A percentile compares a stretch with the other conserved stretches of the same genome.
These are phyloP conservation scores for Diaporthe sp. DNA, from an alignment of 2,329 filamentous ascomycete genomes.

Conservation along the genomic window DNA sequence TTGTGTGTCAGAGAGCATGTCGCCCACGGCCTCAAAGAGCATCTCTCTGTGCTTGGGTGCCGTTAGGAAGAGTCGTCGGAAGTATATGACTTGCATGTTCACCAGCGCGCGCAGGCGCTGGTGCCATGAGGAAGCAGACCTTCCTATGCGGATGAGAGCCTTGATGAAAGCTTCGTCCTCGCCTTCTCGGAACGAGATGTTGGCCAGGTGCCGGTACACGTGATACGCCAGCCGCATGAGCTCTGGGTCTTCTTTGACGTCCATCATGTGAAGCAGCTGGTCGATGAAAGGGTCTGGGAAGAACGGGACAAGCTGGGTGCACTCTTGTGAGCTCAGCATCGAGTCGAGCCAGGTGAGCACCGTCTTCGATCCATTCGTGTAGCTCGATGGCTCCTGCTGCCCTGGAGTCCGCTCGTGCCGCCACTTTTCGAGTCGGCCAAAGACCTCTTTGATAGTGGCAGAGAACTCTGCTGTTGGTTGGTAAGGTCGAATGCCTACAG, in stretches of 20 bases:
- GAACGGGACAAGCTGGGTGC: constrained; percentile 89
- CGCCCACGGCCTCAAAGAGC: constrained; percentile 92
- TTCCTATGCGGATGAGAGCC: constrained; percentile 88
- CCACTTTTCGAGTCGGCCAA: constrained; percentile 86
- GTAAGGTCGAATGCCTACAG: constrained; percentile 88
- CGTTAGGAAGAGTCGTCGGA: constrained; percentile 92
- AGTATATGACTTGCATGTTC: constrained; percentile 99
- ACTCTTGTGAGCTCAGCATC: constrained; percentile 91
- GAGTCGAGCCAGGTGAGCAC: constrained; percentile 95
- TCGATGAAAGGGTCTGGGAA: constrained; percentile 92
- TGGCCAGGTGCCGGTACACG: constrained; percentile 95
- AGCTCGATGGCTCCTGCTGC: constrained; percentile 92
- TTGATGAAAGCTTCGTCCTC: constrained; percentile 88
- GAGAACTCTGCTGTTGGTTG: constrained; percentile 79
- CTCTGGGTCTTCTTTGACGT: constrained; percentile 98
- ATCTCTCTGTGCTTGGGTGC: constrained; percentile 77
- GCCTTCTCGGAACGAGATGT: constrained; percentile 89
- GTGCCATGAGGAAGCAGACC: constrained; percentile 88
- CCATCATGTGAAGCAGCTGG: constrained; percentile 99
- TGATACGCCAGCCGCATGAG: constrained; percentile 94
- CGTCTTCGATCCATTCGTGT: constrained; percentile 96
- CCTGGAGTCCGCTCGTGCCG: constrained; percentile 84
- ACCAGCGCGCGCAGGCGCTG: constrained; percentile 94
- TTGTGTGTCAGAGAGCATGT: constrained; percentile 92
- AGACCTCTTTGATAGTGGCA: constrained; percentile 78